Base-by-base conservation (phyloP, 2,329 filamentous ascomycete species). In the Fusarium succisae region DNA sequence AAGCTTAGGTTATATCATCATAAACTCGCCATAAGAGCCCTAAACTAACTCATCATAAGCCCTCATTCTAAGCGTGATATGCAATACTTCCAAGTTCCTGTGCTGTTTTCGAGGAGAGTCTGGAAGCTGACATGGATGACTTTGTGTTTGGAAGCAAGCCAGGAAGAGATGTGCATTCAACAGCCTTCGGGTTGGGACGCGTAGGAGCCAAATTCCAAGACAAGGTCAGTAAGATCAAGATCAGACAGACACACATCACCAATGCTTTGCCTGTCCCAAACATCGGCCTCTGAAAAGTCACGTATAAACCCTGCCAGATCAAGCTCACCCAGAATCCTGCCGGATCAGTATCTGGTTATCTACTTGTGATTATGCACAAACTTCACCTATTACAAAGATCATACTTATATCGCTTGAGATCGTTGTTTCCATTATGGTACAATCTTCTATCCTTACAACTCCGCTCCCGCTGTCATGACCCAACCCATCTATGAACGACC, bases 371-470 rank as follows among this genome's bases (percentile, higher is more conserved):
- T 6, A 35, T 14, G 8, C 30, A 51, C 14, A 2, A 28, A 22
- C 10, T 11, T 64, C 57, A 63, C 37, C 47, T 8, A 38, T 18
- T 39, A 13, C 18, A 39, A 15, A 60, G 43, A 63, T n/a, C 37
- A 63, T 37, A 12, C 55, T 54, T 32, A 63, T 72, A 60, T 60
- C 63, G 63, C 57, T 70, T 66, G 54, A 59, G 53, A 61, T 67
- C 43, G 66, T 61, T 66, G 53, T 72, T 53, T 61, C 72, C 61
- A 70, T 76, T 80, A 75, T 80, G 77, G 77, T 81, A 80, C 78
- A 79, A 76, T 80, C 74, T 76, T 73, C 74, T 80, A 81, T 81
- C 79, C 79, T 75, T 81, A 78, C 78, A 82, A 79, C 78, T 78
- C 78, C 77, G 67, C 69, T 63, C 72, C 74, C 77, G 71, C 73